phyloP scores from a whole-genome alignment of 306 rosid species.

The Prunus kanzakura region DNA sequence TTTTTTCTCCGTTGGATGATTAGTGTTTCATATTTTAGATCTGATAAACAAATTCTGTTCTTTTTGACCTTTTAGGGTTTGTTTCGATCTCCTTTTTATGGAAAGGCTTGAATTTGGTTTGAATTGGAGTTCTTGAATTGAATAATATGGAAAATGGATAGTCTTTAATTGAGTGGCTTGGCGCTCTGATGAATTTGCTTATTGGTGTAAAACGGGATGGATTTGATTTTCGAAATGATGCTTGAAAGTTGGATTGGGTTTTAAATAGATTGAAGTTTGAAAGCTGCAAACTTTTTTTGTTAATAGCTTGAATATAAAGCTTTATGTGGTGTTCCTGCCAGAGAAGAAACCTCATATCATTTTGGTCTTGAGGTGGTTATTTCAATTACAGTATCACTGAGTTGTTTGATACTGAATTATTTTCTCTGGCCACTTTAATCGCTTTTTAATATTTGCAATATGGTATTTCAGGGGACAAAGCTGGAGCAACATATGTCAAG shows the following conservation, averaged over 20 bases:
- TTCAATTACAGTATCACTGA: not conserved
- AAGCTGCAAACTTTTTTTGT: not conserved
- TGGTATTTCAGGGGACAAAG: conserved; percentile 76
- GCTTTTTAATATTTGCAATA: conserved; percentile 15
- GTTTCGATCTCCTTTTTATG: too few relatives aligned
- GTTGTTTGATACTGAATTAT: not conserved
- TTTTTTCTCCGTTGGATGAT: too few relatives aligned
- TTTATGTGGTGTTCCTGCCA: not conserved
- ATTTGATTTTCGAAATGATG: not conserved
- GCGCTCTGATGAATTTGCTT: not conserved
- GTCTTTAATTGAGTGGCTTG: conserved; percentile 1
- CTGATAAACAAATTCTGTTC: too few relatives aligned
- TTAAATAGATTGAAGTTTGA: not conserved
- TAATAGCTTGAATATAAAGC: not conserved
- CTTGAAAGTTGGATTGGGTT: not conserved
- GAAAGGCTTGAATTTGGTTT: too few relatives aligned
- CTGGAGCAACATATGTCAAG: conserved; percentile 67
- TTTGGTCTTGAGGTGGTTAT: not conserved
- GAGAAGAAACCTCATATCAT: not conserved
- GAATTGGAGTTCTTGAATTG: not conserved
- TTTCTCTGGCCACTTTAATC: conserved; percentile 2
- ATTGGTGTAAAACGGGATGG: not conserved
- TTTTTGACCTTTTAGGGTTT: too few relatives aligned
- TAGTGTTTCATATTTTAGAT: too few relatives aligned
- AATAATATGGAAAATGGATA: not conserved